phyloP scores from a whole-genome alignment of 164 flowering plant genomes.

The Stephania japonica region DNA sequence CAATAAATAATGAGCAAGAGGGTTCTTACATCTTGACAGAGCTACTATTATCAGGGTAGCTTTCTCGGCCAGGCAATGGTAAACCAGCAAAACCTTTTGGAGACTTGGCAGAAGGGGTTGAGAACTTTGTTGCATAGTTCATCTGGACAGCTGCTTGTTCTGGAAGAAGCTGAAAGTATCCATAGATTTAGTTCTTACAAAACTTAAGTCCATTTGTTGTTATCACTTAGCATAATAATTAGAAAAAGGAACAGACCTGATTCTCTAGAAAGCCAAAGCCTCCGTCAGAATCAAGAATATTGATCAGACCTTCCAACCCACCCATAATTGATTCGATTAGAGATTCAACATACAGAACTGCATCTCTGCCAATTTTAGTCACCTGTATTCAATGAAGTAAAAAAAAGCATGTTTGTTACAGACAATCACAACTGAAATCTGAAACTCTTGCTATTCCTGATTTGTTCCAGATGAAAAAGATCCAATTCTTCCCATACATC shows the following conservation, averaged over 20 bases:
- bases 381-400: constrained; percentile 37
- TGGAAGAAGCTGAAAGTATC: constrained; percentile 76
- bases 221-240: constrained; percentile 8
- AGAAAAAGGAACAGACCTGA: constrained; percentile 51
- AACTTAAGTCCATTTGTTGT: not conserved
- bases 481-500: too few species aligned
- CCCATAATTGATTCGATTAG: constrained; percentile 98
- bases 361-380: constrained; percentile 93
- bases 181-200: constrained; percentile 19
- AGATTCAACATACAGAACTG: constrained; percentile 92
- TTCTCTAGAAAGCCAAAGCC: constrained; percentile 91
- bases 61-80: constrained; percentile 88
- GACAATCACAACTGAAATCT: too few species aligned
- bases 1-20: constrained; percentile 2
- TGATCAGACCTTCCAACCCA: constrained; percentile 93
- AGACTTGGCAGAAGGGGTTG: constrained; percentile 58
- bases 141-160: constrained; percentile 89
- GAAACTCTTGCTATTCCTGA: too few species aligned
- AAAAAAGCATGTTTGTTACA: not conserved
- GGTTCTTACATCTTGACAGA: constrained; percentile 78
- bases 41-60: constrained; percentile 77
- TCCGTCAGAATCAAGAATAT: constrained; percentile 97
- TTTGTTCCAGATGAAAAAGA: too few species aligned
- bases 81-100: constrained; percentile 55
- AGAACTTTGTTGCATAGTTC: constrained; percentile 68